A percentile compares a stretch with the other conserved stretches of the same genome.
These are phyloP conservation scores for Scenedesmus sp. DNA, from an alignment of 163 green algal species.

Conservation along the genomic window DNA sequence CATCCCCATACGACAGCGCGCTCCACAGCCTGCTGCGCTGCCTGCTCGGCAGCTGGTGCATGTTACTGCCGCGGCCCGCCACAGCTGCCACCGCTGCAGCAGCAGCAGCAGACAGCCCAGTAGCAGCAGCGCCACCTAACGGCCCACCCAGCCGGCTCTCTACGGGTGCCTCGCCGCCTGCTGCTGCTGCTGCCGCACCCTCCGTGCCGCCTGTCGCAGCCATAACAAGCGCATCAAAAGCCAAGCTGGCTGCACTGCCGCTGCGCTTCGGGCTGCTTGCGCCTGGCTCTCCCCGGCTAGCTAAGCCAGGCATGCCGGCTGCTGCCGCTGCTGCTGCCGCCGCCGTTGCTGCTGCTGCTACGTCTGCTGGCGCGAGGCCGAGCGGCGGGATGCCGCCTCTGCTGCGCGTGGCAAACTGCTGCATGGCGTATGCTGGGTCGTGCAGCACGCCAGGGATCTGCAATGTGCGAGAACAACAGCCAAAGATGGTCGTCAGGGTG, in stretches of 20 bases:
- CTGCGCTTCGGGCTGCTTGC: constrained; percentile 56
- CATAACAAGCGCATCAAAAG: constrained; percentile 84
- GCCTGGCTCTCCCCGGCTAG: background rate
- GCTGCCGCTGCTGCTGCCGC: background rate
- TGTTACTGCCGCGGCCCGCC: constrained; percentile 13
- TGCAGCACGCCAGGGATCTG: constrained; percentile 23
- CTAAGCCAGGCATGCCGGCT: background rate
- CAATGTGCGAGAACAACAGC: constrained; percentile 41
- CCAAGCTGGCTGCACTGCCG: constrained; percentile 60
- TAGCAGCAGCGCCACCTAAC: background rate
- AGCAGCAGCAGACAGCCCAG: background rate
- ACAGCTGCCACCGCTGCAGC: constrained; percentile 4
- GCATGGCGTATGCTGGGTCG: constrained; percentile 19
- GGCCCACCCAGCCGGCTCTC: constrained; percentile 26
- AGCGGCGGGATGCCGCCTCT: constrained; percentile 7
- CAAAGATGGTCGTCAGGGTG: constrained; percentile 65
- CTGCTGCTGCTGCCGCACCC: constrained; percentile 43
- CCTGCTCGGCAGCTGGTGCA: constrained; percentile 48
- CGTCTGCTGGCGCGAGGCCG: background rate
- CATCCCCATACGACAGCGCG: constrained; percentile 64
- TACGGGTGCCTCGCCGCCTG: constrained; percentile 19
- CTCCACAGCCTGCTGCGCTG: constrained; percentile 65
- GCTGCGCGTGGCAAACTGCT: constrained; percentile 27
- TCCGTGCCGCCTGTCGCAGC: constrained; percentile 70
- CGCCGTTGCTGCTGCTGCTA: background rate